Evolutionary conservation across 2,329 filamentous ascomycete species (phyloP).

Genomic region (Chaetomiaceae sp.): DNA sequence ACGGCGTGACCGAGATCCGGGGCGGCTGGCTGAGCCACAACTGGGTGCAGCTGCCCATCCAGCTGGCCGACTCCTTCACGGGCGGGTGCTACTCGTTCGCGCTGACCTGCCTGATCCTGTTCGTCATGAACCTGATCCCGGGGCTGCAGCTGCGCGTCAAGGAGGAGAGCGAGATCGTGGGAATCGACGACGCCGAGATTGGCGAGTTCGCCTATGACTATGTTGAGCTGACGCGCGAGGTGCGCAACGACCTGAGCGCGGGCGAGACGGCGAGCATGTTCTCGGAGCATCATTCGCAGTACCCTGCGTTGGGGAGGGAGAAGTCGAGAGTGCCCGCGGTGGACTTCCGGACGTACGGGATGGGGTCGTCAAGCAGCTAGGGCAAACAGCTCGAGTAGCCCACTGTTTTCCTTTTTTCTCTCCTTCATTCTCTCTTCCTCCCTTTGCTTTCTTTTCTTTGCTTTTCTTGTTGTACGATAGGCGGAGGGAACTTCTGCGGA

Average conservation of each 20-base stretch:
- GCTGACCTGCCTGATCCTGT: conserved; percentile 64
- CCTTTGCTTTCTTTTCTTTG: background rate
- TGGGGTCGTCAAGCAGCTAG: background rate
- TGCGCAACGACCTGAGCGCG: conserved; percentile 10
- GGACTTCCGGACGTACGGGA: background rate
- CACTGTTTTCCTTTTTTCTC: background rate
- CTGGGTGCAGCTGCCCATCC: conserved; percentile 67
- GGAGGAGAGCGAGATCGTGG: conserved; percentile 64
- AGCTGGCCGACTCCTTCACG: conserved; percentile 64
- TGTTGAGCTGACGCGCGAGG: conserved; percentile 57
- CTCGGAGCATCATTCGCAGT: conserved; percentile 8
- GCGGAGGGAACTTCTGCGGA: no score
- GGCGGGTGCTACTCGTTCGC: conserved; percentile 63
- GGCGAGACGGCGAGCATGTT: conserved; percentile 41
- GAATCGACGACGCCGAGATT: conserved; percentile 69
- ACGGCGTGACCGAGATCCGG: conserved; percentile 55
- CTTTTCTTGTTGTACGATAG: background rate
- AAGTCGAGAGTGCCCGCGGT: conserved; percentile 34
- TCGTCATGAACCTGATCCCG: conserved; percentile 65
- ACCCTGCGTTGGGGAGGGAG: conserved; percentile 29
- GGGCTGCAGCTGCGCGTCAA: conserved; percentile 65
- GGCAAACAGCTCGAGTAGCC: no score
- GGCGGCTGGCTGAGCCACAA: conserved; percentile 70
- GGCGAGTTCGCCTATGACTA: conserved; percentile 84
- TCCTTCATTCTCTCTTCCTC: background rate